Evolutionary conservation across 306 rosid genomes (phyloP).

Genomic region (Rosa multiflora): DNA sequence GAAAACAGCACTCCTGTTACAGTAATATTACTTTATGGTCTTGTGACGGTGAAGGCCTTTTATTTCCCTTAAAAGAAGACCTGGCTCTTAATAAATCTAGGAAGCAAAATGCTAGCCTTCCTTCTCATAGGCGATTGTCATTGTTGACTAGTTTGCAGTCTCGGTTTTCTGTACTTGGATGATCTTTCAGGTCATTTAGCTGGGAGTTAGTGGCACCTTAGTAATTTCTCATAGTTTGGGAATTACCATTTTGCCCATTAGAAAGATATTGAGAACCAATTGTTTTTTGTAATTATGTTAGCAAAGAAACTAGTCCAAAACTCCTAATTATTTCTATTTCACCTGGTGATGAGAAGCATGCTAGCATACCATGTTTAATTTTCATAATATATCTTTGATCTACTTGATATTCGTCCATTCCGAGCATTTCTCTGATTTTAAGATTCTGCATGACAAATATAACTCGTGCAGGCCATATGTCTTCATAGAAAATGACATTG

Average conservation of each 20-base stretch:
- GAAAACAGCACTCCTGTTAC: neutral
- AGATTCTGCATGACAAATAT: neutral
- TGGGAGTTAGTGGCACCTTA: neutral
- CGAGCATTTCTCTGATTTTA: neutral
- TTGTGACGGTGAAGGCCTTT: neutral
- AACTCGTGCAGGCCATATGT: neutral
- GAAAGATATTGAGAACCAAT: neutral
- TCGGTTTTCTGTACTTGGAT: neutral
- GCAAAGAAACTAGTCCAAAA: neutral
- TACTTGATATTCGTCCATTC: neutral
- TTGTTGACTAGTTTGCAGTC: neutral
- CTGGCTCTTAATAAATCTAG: neutral
- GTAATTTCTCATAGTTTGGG: neutral
- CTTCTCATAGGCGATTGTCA: neutral
- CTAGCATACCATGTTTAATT: neutral
- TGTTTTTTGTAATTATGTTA: neutral
- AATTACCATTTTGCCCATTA: neutral
- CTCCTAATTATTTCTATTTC: neutral
- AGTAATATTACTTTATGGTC: neutral
- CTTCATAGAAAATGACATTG: neutral
- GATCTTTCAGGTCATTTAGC: neutral
- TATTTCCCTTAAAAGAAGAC: neutral
- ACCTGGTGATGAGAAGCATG: neutral
- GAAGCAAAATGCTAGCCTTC: neutral
- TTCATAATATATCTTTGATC: neutral